Evolutionary conservation across 495 filamentous ascomycete species (phyloP).

Genomic region (Achaetomiella virescens): DNA sequence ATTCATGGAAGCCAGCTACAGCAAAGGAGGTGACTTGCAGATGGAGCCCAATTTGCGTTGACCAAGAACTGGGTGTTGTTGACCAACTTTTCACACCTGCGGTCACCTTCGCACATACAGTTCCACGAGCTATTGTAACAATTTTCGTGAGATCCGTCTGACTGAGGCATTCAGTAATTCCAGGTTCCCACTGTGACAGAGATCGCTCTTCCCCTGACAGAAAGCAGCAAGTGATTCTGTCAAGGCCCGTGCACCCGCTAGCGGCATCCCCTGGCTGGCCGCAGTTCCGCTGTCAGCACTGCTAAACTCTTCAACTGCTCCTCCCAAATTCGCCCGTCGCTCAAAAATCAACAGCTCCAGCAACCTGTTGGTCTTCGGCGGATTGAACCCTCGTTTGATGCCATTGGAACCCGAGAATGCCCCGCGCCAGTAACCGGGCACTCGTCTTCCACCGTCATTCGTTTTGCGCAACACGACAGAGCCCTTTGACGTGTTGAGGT

Average conservation of each 20-base stretch:
- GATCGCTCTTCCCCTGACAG: background rate
- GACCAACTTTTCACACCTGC: too few species aligned
- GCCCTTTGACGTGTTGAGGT: slow-evolving; percentile 3
- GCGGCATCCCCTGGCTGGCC: background rate
- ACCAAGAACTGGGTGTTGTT: too few species aligned
- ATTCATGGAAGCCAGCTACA: too few species aligned
- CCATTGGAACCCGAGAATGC: slow-evolving; percentile 15
- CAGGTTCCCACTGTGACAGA: background rate
- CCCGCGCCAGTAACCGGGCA: slow-evolving; percentile 2
- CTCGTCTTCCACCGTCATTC: slow-evolving; percentile 12
- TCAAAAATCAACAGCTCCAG: slow-evolving; percentile 12
- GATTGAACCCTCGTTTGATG: slow-evolving; percentile 15
- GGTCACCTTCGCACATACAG: too few species aligned
- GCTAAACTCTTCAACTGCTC: background rate
- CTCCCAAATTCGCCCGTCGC: slow-evolving; percentile 1
- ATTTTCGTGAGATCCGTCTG: too few species aligned
- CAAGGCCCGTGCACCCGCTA: background rate
- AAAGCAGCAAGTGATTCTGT: background rate
- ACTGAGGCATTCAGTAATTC: background rate
- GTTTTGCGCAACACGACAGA: slow-evolving; percentile 10
- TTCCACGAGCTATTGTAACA: too few species aligned
- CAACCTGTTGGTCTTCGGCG: slow-evolving; percentile 12
- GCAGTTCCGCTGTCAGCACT: background rate
- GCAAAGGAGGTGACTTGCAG: too few species aligned
- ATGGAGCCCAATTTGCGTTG: too few species aligned